Percentiles rank a stretch among this genome's conserved stretches.
These are phyloP conservation scores for Cyathus olla DNA, from an alignment of 1,284 basidiomycete genomes.

Conservation along the genomic window DNA sequence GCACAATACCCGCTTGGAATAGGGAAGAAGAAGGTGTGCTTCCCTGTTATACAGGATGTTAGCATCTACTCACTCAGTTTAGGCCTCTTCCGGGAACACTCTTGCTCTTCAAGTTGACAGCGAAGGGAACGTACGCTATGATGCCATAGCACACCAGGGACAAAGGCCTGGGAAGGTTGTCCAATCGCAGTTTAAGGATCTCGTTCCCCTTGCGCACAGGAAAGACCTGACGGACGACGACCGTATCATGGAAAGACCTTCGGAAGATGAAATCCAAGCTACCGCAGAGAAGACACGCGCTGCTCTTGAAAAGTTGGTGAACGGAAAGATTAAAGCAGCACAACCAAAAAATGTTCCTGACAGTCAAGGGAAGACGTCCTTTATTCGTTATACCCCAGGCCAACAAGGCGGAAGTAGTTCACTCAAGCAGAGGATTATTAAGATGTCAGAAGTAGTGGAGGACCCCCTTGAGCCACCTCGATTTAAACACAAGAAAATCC, in stretches of 20 bases:
- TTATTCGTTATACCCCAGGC: constrained; percentile 97
- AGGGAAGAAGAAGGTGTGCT: constrained; percentile 90
- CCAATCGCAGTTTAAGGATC: constrained; percentile 97
- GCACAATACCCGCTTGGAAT: constrained; percentile 98
- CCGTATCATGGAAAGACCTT: constrained; percentile 89
- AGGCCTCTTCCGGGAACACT: constrained; percentile 92
- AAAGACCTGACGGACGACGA: constrained; percentile 87
- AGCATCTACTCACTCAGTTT: background rate
- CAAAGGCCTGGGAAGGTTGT: constrained; percentile 88
- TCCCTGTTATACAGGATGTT: background rate
- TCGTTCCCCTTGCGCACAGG: constrained; percentile 92
- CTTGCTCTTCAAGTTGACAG: constrained; percentile 96
- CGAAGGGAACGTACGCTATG: constrained; percentile 97
- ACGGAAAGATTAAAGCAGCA: constrained; percentile 96
- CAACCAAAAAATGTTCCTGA: constrained; percentile 92
- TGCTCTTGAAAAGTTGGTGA: constrained; percentile 94
- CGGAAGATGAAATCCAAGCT: constrained; percentile 88
- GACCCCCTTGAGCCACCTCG: constrained; percentile 97
- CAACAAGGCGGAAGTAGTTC: constrained; percentile 79
- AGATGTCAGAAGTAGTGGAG: constrained; percentile 98
- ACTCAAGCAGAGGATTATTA: constrained; percentile 96
- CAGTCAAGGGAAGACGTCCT: constrained; percentile 82
- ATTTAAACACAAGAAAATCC: constrained; percentile 99
- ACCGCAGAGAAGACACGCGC: constrained; percentile 92
- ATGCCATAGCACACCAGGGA: constrained; percentile 96